These are phyloP conservation scores for Cylindrotheca closterium DNA, from an alignment of 108 stramenopile species.

Conservation along the genomic window DNA sequence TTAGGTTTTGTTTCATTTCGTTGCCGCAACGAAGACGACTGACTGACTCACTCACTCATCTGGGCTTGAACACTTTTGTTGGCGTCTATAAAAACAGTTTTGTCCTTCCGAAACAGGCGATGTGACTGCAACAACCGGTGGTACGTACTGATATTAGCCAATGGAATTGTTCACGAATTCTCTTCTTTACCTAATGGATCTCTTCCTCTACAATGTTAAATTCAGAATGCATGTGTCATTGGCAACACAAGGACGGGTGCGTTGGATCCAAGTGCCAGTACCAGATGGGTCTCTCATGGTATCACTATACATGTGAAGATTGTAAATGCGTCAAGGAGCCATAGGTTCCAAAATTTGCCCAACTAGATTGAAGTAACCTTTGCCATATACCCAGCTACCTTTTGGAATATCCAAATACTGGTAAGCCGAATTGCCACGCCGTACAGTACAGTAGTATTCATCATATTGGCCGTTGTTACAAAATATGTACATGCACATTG, in stretches of 20 bases:
- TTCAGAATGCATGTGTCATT: constrained; percentile 88
- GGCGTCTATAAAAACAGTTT: too few species aligned
- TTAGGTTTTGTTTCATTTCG: background rate
- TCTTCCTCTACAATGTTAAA: background rate
- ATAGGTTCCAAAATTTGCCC: too few species aligned
- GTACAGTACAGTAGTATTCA: too few species aligned
- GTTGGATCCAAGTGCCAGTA: constrained; percentile 68
- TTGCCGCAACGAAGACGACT: too few species aligned
- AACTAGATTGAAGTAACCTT: too few species aligned
- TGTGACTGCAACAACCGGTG: constrained; percentile 76
- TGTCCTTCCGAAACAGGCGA: constrained; percentile 71
- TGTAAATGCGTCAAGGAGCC: constrained; percentile 76
- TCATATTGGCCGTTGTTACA: too few species aligned
- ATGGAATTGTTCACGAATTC: background rate
- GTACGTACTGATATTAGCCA: constrained; percentile 28
- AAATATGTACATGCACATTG: too few species aligned
- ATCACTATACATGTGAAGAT: constrained; percentile 79
- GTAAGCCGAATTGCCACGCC: too few species aligned
- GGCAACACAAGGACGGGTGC: constrained; percentile 80
- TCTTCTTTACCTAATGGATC: background rate
- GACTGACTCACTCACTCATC: too few species aligned
- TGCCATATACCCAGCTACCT: too few species aligned
- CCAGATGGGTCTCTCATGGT: constrained; percentile 78
- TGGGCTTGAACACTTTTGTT: too few species aligned
- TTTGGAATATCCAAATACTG: too few species aligned